Percentiles rank a stretch among this genome's conserved stretches.
These are phyloP conservation scores for Trichoderma endophyticum DNA, from an alignment of 2,329 filamentous ascomycete genomes.

Conservation along the genomic window DNA sequence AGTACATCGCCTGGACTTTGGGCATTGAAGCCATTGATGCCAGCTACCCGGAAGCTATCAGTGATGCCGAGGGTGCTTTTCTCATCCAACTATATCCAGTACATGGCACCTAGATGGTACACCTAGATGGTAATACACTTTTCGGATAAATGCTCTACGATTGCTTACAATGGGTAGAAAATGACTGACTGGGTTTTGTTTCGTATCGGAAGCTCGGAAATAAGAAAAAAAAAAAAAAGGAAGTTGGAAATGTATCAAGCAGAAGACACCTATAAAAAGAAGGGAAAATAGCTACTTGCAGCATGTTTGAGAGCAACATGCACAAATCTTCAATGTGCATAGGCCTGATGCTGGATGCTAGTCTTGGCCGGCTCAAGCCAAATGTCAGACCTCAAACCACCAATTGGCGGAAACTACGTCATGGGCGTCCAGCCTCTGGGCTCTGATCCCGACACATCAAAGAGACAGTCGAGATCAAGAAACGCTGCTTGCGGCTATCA, in stretches of 20 bases:
- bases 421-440: background rate
- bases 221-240: background rate
- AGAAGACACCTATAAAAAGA: background rate
- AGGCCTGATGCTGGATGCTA: background rate
- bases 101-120: background rate
- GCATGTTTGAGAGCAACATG: background rate
- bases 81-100: background rate
- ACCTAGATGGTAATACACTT: background rate
- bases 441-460: background rate
- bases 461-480: background rate
- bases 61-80: too few relatives aligned
- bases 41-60: background rate
- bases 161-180: background rate
- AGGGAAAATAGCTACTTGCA: background rate
- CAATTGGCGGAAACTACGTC: conserved; percentile 14
- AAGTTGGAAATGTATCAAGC: background rate
- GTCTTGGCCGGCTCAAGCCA: background rate
- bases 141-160: background rate
- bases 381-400: background rate
- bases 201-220: background rate
- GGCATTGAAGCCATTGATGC: background rate
- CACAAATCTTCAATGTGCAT: background rate
- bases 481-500: background rate
- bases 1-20: background rate
- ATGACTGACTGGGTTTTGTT: background rate